Percentiles rank a stretch among this genome's conserved stretches.
Evolutionary conservation across 1,139 yeast genomes (phyloP).

Genomic region (Hyphopichia pseudoburtonii): DNA sequence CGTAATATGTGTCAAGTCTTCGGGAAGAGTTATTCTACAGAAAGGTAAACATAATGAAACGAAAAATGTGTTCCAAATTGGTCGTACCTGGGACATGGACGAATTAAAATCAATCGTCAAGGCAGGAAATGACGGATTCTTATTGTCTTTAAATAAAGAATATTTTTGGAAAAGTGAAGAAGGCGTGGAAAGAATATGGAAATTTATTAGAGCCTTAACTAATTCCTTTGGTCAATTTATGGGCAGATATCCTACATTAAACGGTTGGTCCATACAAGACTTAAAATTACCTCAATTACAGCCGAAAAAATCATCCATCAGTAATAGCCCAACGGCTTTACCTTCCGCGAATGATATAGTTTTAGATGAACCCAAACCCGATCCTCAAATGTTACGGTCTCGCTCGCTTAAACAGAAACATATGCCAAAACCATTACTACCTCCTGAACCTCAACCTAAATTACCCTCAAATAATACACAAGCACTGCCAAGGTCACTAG

Average conservation of each 20-base stretch:
- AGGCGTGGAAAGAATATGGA: slow-evolving; percentile 57
- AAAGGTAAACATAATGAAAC: slow-evolving; percentile 82
- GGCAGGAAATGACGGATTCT: slow-evolving; percentile 55
- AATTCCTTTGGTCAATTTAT: slow-evolving; percentile 67
- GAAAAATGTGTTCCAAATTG: slow-evolving; percentile 76
- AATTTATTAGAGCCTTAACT: slow-evolving; percentile 62
- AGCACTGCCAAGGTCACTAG: too few relatives aligned
- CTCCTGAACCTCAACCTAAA: slow-evolving; percentile 19
- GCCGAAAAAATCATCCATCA: slow-evolving; percentile 1
- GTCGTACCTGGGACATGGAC: slow-evolving; percentile 88
- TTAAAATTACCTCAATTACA: slow-evolving; percentile 36
- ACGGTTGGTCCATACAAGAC: slow-evolving; percentile 36
- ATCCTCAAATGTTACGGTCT: slow-evolving; percentile 24
- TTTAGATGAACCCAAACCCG: slow-evolving; percentile 23
- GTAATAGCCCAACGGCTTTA: too few relatives aligned
- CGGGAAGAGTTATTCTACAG: slow-evolving; percentile 72
- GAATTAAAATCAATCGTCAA: slow-evolving; percentile 62
- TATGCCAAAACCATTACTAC: slow-evolving; percentile 26
- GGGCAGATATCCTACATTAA: slow-evolving; percentile 61
- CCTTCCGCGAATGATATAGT: slow-evolving; percentile 12
- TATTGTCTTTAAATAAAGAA: slow-evolving; percentile 66
- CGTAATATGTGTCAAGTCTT: slow-evolving; percentile 40
- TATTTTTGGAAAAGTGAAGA: slow-evolving; percentile 85
- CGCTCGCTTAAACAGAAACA: slow-evolving; percentile 28
- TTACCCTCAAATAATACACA: too few relatives aligned